Base-by-base conservation (phyloP, 2,329 filamentous ascomycete species). In the Pseudogymnoascus pannorum region DNA sequence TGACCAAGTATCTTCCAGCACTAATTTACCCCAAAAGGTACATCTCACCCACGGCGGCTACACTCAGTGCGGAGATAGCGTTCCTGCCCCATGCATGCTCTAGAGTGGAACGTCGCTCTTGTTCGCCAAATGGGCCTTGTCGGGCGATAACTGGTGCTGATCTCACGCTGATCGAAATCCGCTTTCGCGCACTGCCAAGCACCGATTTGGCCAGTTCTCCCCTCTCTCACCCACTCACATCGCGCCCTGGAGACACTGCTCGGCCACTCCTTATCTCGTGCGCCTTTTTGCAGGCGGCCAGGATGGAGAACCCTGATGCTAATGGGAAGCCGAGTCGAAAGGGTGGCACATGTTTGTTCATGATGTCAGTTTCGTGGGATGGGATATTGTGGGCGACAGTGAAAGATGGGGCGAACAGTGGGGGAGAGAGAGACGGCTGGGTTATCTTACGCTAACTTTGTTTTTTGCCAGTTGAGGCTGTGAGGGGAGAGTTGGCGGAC, bases 291-390 rank as follows among this genome's bases (percentile, higher is more conserved):
- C 44, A 24, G 44, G 44, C 24, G 5, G n/a, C 6, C 7, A 31
- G 9, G 16, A 54, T 54, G 48, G 48, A 54, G 26, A 54, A 54
- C 48, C 48, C 48, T n/a, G n/a, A n/a, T n/a, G n/a, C 48, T 54
- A n/a, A 14, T 31, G 8, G 14, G 12, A 42, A 29, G n/a, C 44
- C 7, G 5, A 16, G 24, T 31, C 44, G 4, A 12, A 24, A 12
- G 48, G 31, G 4, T 18, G 26, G 40, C 48, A 54, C 26, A 31
- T 54, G 48, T 54, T 31, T 5, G 16, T 31, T 44, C 40, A 44
- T 31, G 48, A 54, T 31, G 44, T 51, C 44, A 51, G 44, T 51
- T 16, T 16, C 5, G 20, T 2, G 40, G 14, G 20, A 5, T 24
- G 20, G 11, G n/a, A 44, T 20, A 44, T 44, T 44, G 20, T 44